These are phyloP conservation scores for Phytophthora syringae DNA, from an alignment of 352 stramenopile genomes.

Conservation along the genomic window DNA sequence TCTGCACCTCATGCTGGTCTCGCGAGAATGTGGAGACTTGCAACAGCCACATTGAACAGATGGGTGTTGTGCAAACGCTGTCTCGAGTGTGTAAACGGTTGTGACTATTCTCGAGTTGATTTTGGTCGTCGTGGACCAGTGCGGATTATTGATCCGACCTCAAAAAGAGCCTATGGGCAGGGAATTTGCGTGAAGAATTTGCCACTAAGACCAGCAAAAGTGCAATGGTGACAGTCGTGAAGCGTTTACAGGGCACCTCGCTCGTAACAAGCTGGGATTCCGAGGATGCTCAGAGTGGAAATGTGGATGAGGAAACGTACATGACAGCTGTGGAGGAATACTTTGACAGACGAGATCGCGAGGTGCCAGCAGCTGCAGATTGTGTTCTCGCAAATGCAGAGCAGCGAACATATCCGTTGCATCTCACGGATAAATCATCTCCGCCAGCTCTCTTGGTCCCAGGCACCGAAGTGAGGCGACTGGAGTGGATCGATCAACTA, in stretches of 20 bases:
- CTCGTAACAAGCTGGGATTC: slow-evolving; percentile 8
- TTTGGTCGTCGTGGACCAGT: slow-evolving; percentile 18
- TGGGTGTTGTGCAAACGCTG: slow-evolving; percentile 54
- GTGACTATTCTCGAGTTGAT: slow-evolving; percentile 45
- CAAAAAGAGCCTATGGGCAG: neutral
- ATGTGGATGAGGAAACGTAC: slow-evolving; percentile 22
- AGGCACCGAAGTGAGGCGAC: slow-evolving; percentile 43
- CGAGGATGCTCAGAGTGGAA: slow-evolving; percentile 9
- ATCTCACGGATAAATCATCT: slow-evolving; percentile 26
- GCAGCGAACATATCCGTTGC: slow-evolving; percentile 45
- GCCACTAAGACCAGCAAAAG: too few relatives aligned
- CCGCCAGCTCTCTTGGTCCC: slow-evolving; percentile 37
- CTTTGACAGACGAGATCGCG: slow-evolving; percentile 29
- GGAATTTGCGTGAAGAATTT: slow-evolving; percentile 17
- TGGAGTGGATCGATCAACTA: slow-evolving; percentile 43
- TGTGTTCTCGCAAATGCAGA: slow-evolving; percentile 50
- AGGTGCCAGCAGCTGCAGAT: slow-evolving; percentile 24
- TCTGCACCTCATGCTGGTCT: slow-evolving; percentile 49
- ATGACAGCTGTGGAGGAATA: slow-evolving; percentile 46
- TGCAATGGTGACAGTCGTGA: slow-evolving; percentile 42
- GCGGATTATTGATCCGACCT: slow-evolving; percentile 29
- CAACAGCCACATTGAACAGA: slow-evolving; percentile 42
- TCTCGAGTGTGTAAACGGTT: slow-evolving; percentile 48
- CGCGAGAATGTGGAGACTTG: slow-evolving; percentile 48
- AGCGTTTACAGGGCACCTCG: slow-evolving; percentile 23